Base-by-base conservation (phyloP, 345 rosid species). In the Corchorus olitorius region DNA sequence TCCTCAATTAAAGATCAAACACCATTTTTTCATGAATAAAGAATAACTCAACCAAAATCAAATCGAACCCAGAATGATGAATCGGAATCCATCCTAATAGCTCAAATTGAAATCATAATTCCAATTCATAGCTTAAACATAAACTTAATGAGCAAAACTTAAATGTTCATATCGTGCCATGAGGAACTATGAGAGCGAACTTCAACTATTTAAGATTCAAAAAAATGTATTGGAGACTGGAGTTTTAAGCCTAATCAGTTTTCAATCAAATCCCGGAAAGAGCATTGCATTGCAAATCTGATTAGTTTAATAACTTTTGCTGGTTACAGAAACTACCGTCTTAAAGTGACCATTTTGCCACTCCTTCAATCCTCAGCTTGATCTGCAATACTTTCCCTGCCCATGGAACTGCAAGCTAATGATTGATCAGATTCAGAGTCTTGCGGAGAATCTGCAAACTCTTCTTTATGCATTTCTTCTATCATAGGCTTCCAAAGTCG, bases 401-500 rank as follows among this genome's bases (percentile, higher is more conserved):
- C 77, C 73, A 78, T 76, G 19, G 89, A 84, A 71, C 76, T 60
- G 79, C 78, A 66, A 19, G 77, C 77, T 20, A 63, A 41, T n/a
- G 76, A 78, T 15, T 76, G 85, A 82, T 84, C 86, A 0, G 87
- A 90, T 73, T 94, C 96, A 0, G 87, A 90, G 74, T 94, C 96
- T 74, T 90, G 88, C 10, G 88, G 86, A n/a, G 91, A 90, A 6
- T 90, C 92, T 67, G 88, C 94, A 82, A 91, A 88, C 73, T 95
- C 98, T 58, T 92, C 94, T 86, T 83, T 89, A 88, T 93, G 88
- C 88, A 93, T 92, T 80, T 95, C 97, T 86, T 95, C 93, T 46
- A 92, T 91, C 99, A 95, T 93, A 0, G 98, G 99, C 84, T 94
- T 94, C 98, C 98, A 94, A 2, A 94, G 85, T 65, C 98, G 88